Evolutionary conservation across 164 flowering plant genomes (phyloP), one percentile per base, ranked within the genome.

Genomic region (Macadamia integrifolia): DNA sequence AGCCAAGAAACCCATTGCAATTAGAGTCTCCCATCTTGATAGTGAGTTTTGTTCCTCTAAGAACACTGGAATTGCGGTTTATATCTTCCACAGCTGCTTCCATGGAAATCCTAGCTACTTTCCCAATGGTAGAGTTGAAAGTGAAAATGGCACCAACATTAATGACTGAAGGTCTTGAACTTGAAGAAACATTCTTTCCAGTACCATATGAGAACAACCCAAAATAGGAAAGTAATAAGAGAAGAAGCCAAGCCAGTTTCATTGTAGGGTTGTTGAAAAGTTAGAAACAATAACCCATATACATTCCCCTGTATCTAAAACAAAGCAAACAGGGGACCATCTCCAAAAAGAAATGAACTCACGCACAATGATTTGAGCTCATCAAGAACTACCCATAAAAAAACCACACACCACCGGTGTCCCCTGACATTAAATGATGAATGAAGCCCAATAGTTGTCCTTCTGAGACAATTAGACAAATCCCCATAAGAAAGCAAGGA

Each of bases 61-160:
- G 97, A 72, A 92, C 72, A 72, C 73, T 78, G 12, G 87, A 76
- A 72, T 91, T 69, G 42, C 88, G 66, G 68, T 95, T 95, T 15
- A 95, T 88, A 84, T 95, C 99, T 58, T 88, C 77, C 44, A 91
- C 81, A 48, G 98, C 99, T 66, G 85, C 83, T 61, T 82, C 79
- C 64, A 95, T 89, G 8, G 98, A 98, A 72, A 88, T 75, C 79
- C 87, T 86, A 18, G 98, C 97, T 29, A 85, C 94, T 80, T 77
- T 84, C 28, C 98, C 99, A 49, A 92, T 88, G 14, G 89, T 81
- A 31, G 99, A 92, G 35, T 89, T 74, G 52, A 83, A 80, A n/a
- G 88, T 75, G 67, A 92, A 83, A 66, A 92, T 66, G 23, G 93
- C 90, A 65, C 99, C 98, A 75, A 95, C 75, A 62, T 84, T 83